Evolutionary conservation across 208 protist genomes (phyloP), one percentile per base, ranked within the genome.

Genomic region (Leishmania lainsoni): DNA sequence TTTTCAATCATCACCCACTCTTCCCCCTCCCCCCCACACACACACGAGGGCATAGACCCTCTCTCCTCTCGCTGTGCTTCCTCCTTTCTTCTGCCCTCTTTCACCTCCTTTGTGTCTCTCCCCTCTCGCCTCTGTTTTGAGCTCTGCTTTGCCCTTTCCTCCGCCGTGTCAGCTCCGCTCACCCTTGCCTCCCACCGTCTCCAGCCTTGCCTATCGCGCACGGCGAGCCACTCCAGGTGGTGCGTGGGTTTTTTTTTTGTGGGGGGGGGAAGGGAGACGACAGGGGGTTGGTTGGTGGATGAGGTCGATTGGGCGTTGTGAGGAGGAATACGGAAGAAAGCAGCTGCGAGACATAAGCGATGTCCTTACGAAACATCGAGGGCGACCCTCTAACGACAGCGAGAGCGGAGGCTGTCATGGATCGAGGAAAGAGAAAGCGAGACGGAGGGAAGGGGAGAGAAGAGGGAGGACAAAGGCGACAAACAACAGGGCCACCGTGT

Each of bases 81-180:
- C 59, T 78, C 51, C 45, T 51, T 56, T 58, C 54, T 83, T 75
- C 56, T 84, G 63, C 73, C 10, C n/a, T 75, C 42, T 56, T 48
- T 75, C 17, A 42, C 32, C 14, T 52, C 9, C 45, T 59, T 59
- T 72, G 6, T 26, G 61, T 26, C 32, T 45, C 32, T 29, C 52
- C 69, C 71, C 69, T n/a, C 20, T 52, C 35, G 32, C 76, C 69
- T 66, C 26, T 63, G 9, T 63, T 26, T 63, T 63, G 58, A n/a
- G 58, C 29, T 63, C 58, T 63, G 26, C 58, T 45, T 45, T 45
- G 58, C 20, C 20, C 8, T 63, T 9, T 63, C 56, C 22, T 17
- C 58, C 26, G 2, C 58, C 20, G 58, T n/a, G 26, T 26, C 29
- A 63, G 58, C 26, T 29, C 26, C 58, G 26, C 16, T 63, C 26